These are phyloP conservation scores for Tetrastigma voinierianum DNA, from an alignment of 164 flowering plant species.

Conservation along the genomic window DNA sequence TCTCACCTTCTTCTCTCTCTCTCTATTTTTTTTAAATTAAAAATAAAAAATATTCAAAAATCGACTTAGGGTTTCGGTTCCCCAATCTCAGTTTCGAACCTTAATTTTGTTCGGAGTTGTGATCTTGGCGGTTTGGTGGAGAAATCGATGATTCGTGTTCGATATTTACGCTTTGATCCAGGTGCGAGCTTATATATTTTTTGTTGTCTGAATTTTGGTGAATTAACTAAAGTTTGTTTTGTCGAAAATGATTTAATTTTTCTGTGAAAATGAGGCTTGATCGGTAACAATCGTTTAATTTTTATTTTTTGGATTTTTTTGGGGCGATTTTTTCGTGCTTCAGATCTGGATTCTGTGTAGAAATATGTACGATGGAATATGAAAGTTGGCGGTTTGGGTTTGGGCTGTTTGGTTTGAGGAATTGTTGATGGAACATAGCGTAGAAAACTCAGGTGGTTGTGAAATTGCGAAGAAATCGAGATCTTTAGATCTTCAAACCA, in stretches of 20 bases:
- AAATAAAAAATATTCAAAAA: conserved; percentile 8
- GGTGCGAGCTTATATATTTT: conserved; percentile 32
- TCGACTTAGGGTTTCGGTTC: conserved; percentile 27
- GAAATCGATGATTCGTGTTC: conserved; percentile 2
- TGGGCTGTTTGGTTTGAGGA: conserved; percentile 29
- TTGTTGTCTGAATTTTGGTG: conserved; percentile 4
- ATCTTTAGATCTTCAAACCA: conserved; percentile 64
- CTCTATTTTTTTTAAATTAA: conserved; percentile 16
- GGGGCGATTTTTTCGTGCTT: conserved; percentile 18
- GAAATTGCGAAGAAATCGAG: conserved; percentile 48
- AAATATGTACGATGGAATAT: conserved; percentile 50
- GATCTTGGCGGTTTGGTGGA: conserved; percentile 10
- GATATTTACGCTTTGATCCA: conserved; percentile 14
- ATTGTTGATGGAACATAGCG: conserved; percentile 73
- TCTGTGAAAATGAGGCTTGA: conserved; percentile 11
- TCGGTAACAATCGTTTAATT: not conserved
- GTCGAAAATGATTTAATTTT: not conserved
- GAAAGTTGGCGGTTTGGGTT: conserved; percentile 35
- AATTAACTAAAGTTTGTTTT: conserved; percentile 1
- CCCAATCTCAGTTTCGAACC: conserved; percentile 5
- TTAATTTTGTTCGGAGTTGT: conserved; percentile 2
- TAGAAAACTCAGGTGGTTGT: conserved; percentile 39
- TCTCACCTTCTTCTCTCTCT: conserved; percentile 24
- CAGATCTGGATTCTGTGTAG: conserved; percentile 48
- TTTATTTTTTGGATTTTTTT: conserved; percentile 9